A percentile compares a stretch with the other conserved stretches of the same genome.
phyloP scores from a whole-genome alignment of 768 basidiomycete genomes.

The Tephrocybe sp. region DNA sequence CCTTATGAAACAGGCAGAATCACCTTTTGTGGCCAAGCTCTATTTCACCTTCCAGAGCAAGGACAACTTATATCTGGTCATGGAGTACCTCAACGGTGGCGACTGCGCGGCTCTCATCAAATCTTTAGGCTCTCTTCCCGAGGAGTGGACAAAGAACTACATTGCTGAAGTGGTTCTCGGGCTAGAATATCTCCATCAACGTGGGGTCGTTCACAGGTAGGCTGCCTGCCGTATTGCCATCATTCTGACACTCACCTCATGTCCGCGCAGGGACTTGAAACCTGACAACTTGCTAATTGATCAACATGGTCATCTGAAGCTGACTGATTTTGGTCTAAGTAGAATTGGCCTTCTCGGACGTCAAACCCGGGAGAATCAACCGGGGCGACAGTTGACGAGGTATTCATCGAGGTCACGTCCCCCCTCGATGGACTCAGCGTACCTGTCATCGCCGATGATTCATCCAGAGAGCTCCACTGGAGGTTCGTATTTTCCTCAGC shows the following conservation, averaged over 20 bases:
- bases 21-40: constrained; percentile 95
- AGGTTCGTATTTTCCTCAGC: constrained; percentile 81
- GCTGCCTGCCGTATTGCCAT: constrained; percentile 22
- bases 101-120: constrained; percentile 98
- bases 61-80: constrained; percentile 96
- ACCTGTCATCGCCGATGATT: constrained; percentile 74
- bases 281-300: constrained; percentile 98
- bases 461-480: constrained; percentile 51
- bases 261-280: constrained; percentile 79
- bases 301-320: constrained; percentile 92
- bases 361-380: constrained; percentile 76
- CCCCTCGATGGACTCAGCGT: constrained; percentile 77
- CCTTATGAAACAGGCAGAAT: constrained; percentile 98
- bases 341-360: constrained; percentile 97
- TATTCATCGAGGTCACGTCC: constrained; percentile 75
- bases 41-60: constrained; percentile 99
- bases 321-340: constrained; percentile 97
- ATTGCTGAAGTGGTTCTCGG: constrained; percentile 95
- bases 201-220: constrained; percentile 95
- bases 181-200: constrained; percentile 92
- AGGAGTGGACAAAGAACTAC: constrained; percentile 97
- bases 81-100: constrained; percentile 99
- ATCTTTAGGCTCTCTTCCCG: constrained; percentile 86
- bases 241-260: constrained; percentile 3
- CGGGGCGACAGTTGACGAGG: constrained; percentile 45